Evolutionary conservation across 768 basidiomycete species (phyloP).

Genomic region (Termitomyces sp.): DNA sequence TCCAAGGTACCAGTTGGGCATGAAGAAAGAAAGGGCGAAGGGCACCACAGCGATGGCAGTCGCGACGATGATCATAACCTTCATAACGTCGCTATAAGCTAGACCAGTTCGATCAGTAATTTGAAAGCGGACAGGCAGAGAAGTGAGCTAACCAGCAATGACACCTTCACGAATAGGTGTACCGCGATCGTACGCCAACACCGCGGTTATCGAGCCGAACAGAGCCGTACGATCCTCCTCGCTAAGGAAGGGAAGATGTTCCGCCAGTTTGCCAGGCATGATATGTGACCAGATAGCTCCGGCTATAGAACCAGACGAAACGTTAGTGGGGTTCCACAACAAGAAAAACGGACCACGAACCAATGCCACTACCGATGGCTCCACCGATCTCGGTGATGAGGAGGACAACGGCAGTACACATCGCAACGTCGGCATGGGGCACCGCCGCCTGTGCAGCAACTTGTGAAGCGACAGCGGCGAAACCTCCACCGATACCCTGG

Average conservation of each 20-base stretch:
- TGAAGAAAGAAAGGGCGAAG: constrained; percentile 53
- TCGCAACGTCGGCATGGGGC: constrained; percentile 62
- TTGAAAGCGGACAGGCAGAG: neutral
- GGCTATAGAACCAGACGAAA: constrained; percentile 30
- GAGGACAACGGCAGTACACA: constrained; percentile 66
- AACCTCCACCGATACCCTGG: constrained; percentile 74
- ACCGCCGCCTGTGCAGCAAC: constrained; percentile 68
- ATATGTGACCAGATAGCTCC: constrained; percentile 62
- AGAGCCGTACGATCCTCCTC: constrained; percentile 42
- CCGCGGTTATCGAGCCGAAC: constrained; percentile 57
- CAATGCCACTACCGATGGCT: constrained; percentile 61
- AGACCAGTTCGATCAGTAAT: neutral
- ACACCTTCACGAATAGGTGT: constrained; percentile 65
- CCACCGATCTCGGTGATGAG: constrained; percentile 70
- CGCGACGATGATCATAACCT: constrained; percentile 52
- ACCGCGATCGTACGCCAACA: constrained; percentile 45
- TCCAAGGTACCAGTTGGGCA: constrained; percentile 68
- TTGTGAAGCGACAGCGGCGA: constrained; percentile 56
- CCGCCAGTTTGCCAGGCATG: constrained; percentile 62
- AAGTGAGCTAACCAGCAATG: constrained; percentile 44
- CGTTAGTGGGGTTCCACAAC: neutral
- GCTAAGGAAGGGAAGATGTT: constrained; percentile 51
- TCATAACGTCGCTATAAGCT: constrained; percentile 61
- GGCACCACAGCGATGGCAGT: constrained; percentile 57
- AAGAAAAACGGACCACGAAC: constrained; percentile 29